phyloP scores from a whole-genome alignment of 164 flowering plant species.

The Cinnamomum chago region DNA sequence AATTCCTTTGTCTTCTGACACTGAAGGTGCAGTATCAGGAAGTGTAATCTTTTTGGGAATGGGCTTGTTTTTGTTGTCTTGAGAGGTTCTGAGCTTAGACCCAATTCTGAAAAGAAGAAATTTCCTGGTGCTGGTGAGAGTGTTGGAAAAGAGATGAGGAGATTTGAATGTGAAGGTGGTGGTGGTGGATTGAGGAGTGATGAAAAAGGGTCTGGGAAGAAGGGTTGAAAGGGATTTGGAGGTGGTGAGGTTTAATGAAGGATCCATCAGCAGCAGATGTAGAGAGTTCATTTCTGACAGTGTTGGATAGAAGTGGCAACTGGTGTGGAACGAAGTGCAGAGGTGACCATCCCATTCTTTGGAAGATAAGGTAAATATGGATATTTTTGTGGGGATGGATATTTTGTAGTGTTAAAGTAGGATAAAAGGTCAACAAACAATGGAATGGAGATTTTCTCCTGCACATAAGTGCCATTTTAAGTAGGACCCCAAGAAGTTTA shows the following conservation, averaged over 20 bases:
- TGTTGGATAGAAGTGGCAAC: no score
- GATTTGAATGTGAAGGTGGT: not conserved
- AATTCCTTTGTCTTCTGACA: constrained; percentile 32
- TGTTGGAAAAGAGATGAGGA: not conserved
- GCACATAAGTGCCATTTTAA: no score
- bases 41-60: constrained; percentile 45
- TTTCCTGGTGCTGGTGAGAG: constrained; percentile 4
- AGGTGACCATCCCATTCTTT: no score
- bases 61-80: constrained; percentile 22
- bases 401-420: no score
- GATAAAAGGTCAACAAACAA: no score
- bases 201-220: not conserved
- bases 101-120: constrained; percentile 16
- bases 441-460: no score
- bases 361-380: no score
- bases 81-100: constrained; percentile 37
- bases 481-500: no score
- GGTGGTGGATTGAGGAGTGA: not conserved
- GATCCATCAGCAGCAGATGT: not conserved
- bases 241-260: not conserved
- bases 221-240: not conserved
- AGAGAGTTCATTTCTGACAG: not conserved
- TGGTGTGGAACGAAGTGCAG: no score
- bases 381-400: no score
- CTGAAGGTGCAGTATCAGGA: constrained; percentile 43